Evolutionary conservation across 192 early-diverging fungal genomes (phyloP).

Genomic region (Gonapodya prolifera): DNA sequence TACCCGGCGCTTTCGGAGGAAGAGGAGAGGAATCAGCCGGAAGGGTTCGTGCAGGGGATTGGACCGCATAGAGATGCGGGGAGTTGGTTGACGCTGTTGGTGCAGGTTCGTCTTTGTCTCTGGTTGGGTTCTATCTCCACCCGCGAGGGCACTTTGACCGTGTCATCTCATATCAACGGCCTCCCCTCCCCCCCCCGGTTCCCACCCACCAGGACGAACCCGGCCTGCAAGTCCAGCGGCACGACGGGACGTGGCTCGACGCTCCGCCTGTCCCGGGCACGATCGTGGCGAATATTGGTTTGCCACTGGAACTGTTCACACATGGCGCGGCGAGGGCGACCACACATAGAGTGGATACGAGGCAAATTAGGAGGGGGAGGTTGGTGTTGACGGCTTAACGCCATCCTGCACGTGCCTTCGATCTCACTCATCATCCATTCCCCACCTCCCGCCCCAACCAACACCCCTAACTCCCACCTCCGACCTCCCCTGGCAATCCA

Average conservation of each 20-base stretch:
- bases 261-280: slow-evolving; percentile 38
- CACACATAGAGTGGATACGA: slow-evolving; percentile 34
- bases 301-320: slow-evolving; percentile 40
- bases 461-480: no score
- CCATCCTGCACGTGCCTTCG: no score
- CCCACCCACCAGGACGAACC: not conserved
- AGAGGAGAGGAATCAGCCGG: not conserved
- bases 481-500: no score
- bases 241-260: slow-evolving; percentile 45
- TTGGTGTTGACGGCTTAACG: no score
- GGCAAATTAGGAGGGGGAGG: no score
- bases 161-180: no score
- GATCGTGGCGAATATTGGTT: slow-evolving; percentile 54
- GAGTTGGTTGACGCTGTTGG: not conserved
- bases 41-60: not conserved
- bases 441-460: no score
- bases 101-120: not conserved
- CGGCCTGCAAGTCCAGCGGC: slow-evolving; percentile 44
- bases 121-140: no score
- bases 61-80: not conserved
- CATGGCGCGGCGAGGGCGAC: slow-evolving; percentile 36
- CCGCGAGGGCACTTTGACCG: no score
- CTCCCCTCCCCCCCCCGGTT: no score
- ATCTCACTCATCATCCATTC: no score
- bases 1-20: not conserved